These are phyloP conservation scores for Lycium ferocissimum DNA, from an alignment of 257 asterid species.

Conservation along the genomic window DNA sequence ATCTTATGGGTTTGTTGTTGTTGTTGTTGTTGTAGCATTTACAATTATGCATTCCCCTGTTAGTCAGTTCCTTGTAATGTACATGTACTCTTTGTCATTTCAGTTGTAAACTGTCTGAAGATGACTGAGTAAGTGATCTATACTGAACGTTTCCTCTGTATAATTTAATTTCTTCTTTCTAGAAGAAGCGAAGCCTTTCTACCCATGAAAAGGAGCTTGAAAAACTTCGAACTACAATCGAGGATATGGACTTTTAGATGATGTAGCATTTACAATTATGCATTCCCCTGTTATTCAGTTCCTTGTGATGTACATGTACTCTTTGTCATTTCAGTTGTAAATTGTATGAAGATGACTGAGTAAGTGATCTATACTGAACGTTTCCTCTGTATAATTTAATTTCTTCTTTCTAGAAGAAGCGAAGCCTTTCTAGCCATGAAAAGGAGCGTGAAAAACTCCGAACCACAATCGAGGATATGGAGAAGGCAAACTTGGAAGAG, in stretches of 20 bases:
- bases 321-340: constrained; percentile 26
- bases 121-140: background rate
- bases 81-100: background rate
- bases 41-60: no score
- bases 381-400: background rate
- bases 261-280: no score
- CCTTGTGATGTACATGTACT: no score
- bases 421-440: constrained; percentile 78
- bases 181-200: constrained; percentile 68
- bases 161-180: constrained; percentile 26
- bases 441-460: constrained; percentile 70
- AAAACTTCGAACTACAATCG: constrained; percentile 67
- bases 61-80: no score
- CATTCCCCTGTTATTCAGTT: no score
- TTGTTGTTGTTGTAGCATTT: no score
- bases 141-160: background rate
- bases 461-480: constrained; percentile 76
- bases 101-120: constrained; percentile 27
- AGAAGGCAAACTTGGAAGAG: constrained; percentile 82
- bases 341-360: background rate
- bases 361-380: background rate
- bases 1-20: no score
- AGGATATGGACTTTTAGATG: constrained; percentile 58
- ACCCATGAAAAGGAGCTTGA: constrained; percentile 82
- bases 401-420: constrained; percentile 51